Base-by-base conservation (phyloP, 2,329 filamentous ascomycete species). In the Cytospora piceicola region DNA sequence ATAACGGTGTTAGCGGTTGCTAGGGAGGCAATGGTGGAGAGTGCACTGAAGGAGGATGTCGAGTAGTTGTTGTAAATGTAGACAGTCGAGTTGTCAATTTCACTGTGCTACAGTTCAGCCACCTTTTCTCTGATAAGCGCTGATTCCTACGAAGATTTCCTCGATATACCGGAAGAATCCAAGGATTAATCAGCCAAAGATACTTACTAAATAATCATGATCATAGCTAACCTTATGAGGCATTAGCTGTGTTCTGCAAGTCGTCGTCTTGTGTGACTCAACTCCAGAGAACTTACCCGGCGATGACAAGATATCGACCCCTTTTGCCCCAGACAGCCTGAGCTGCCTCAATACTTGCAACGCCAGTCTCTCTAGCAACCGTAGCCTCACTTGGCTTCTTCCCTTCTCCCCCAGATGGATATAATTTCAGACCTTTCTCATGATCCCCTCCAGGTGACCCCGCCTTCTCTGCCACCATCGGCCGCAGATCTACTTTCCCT, bases 1-100 rank as follows among this genome's bases (percentile, higher is more conserved):
- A 81, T 73, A 61, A 81, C 78, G 36, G 72, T 74, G 3, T 63
- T 67, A 20, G 75, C 75, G 6, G 75, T 77, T 39, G 65, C 70
- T 8, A 77, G 69, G 0, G 74, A 70, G 0, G 71, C 73, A 7
- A 74, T 64, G n/a, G 71, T 65, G 1, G 76, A 75, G 1, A 77
- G 66, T 22, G 72, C 66, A n/a, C 71, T 52, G 57, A 77, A 77
- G 1, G 70, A 69, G 6, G 75, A 77, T 0, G 72, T 70, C 22
- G 76, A 72, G 60, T 77, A 78, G 63, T 74, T 75, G 27, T 70
- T 65, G 64, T 75, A 75, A 15, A 70, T 68, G 58, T 72, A 72
- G 17, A 75, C 70, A 0, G 73, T 74, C 8, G 70, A 68, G 65
- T 75, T 75, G 63, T 75, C 72, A 2, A 75, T 58, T 55, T 75